These are phyloP conservation scores for Oryza coarctata DNA, from an alignment of 176 grass and related monocot species.

Conservation along the genomic window DNA sequence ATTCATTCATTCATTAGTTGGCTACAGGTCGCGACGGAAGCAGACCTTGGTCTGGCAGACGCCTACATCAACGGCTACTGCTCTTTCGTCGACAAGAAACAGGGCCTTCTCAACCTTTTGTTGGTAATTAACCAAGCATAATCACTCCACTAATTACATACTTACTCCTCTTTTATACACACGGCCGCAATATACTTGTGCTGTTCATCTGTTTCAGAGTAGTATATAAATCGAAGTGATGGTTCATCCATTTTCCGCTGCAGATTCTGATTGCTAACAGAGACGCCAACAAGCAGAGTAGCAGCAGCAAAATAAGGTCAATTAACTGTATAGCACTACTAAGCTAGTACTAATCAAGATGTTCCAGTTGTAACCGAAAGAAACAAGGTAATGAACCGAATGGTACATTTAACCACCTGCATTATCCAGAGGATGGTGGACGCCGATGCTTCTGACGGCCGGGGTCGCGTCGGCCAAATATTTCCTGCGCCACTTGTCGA, in stretches of 20 bases:
- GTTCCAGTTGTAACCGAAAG: background rate
- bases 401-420: background rate
- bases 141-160: background rate
- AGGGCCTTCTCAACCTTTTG: slow-evolving; percentile 86
- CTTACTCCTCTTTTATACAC: background rate
- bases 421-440: slow-evolving; percentile 40
- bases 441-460: slow-evolving; percentile 52
- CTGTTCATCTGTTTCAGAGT: background rate
- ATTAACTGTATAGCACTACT: background rate
- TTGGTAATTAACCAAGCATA: slow-evolving; percentile 45
- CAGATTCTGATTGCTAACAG: slow-evolving; percentile 87
- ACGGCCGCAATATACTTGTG: background rate
- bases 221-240: background rate
- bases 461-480: slow-evolving; percentile 54
- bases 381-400: background rate
- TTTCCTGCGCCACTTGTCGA: slow-evolving; percentile 50
- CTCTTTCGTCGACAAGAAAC: slow-evolving; percentile 72
- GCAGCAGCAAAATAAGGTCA: slow-evolving; percentile 35
- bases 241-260: background rate
- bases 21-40: slow-evolving; percentile 65
- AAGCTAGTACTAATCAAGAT: background rate
- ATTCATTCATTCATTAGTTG: background rate
- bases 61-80: slow-evolving; percentile 81
- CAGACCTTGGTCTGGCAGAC: slow-evolving; percentile 81
- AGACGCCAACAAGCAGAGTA: slow-evolving; percentile 39